Percentiles rank a stretch among this genome's conserved stretches.
Conservation (phyloP, 2,329 filamentous ascomycete genomes). For the Fusarium irregulare region DNA sequence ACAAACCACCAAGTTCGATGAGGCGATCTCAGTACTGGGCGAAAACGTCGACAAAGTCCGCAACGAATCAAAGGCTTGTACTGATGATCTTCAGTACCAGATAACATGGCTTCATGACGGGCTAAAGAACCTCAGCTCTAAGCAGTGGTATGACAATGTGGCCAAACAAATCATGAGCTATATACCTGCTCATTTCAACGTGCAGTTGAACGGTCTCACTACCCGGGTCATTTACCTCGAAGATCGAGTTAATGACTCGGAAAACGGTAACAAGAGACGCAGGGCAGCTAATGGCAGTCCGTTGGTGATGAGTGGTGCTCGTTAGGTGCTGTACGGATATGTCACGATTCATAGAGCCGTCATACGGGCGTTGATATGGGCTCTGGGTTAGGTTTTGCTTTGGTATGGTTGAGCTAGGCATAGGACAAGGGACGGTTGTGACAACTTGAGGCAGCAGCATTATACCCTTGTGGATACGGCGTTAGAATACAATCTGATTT, state of each 20-base stretch:
- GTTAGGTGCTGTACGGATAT: conserved; percentile 12
- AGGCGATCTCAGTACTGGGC: conserved; percentile 2
- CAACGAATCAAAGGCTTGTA: conserved; percentile 42
- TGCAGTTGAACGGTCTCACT: conserved; percentile 36
- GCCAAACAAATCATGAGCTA: conserved; percentile 51
- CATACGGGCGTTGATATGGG: conserved; percentile 5
- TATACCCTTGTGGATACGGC: conserved; percentile 35
- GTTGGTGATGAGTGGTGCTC: conserved; percentile 17
- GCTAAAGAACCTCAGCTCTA: conserved; percentile 62
- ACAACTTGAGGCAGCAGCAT: conserved; percentile 12
- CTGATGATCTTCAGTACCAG: conserved; percentile 51
- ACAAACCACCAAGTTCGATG: conserved; percentile 15
- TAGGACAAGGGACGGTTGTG: conserved; percentile 4
- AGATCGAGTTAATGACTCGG: conserved; percentile 8
- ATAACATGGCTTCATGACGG: conserved; percentile 57
- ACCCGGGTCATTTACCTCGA: conserved; percentile 42
- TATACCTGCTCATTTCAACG: conserved; percentile 36
- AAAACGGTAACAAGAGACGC: conserved; percentile 38
- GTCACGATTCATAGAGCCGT: neutral
- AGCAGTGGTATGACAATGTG: conserved; percentile 55
- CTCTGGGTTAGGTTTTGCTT: conserved; percentile 10
- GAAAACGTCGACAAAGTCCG: conserved; percentile 9
- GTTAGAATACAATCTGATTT: conserved; percentile 4
- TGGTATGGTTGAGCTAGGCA: conserved; percentile 2
- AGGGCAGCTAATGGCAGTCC: conserved; percentile 38